phyloP scores from a whole-genome alignment of 352 stramenopile genomes.

The Phytophthora idaei region DNA sequence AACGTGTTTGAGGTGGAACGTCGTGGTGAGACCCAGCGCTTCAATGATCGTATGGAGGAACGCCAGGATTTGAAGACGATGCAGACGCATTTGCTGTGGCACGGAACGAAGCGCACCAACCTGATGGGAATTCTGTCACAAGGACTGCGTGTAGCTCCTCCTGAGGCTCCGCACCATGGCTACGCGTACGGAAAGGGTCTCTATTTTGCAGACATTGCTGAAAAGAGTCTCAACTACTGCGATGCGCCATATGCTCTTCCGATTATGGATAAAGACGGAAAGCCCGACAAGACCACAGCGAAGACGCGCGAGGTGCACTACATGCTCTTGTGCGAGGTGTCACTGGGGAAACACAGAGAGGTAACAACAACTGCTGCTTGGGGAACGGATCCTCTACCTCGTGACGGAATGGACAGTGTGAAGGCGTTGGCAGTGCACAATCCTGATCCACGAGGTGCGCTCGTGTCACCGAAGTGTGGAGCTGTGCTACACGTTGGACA shows the following conservation, averaged over 20 bases:
- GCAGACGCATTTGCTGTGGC: slow-evolving; percentile 80
- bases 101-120: slow-evolving; percentile 85
- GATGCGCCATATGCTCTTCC: slow-evolving; percentile 58
- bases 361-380: slow-evolving; percentile 38
- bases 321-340: slow-evolving; percentile 77
- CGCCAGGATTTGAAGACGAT: slow-evolving; percentile 41
- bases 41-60: slow-evolving; percentile 46
- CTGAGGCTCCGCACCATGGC: slow-evolving; percentile 80
- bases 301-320: slow-evolving; percentile 51
- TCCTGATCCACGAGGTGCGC: slow-evolving; percentile 47
- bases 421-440: slow-evolving; percentile 54
- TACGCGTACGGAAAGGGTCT: slow-evolving; percentile 88
- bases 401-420: slow-evolving; percentile 65
- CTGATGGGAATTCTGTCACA: slow-evolving; percentile 87
- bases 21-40: slow-evolving; percentile 58
- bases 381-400: slow-evolving; percentile 36
- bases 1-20: slow-evolving; percentile 74
- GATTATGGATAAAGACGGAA: slow-evolving; percentile 34
- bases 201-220: slow-evolving; percentile 83
- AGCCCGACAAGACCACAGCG: slow-evolving; percentile 36
- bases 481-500: slow-evolving; percentile 54
- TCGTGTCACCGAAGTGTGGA: slow-evolving; percentile 68
- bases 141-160: slow-evolving; percentile 84
- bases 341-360: slow-evolving; percentile 51
- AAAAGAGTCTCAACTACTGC: slow-evolving; percentile 85